These are phyloP conservation scores for Chionographis japonica DNA, from an alignment of 106 monocot species.

Conservation along the genomic window DNA sequence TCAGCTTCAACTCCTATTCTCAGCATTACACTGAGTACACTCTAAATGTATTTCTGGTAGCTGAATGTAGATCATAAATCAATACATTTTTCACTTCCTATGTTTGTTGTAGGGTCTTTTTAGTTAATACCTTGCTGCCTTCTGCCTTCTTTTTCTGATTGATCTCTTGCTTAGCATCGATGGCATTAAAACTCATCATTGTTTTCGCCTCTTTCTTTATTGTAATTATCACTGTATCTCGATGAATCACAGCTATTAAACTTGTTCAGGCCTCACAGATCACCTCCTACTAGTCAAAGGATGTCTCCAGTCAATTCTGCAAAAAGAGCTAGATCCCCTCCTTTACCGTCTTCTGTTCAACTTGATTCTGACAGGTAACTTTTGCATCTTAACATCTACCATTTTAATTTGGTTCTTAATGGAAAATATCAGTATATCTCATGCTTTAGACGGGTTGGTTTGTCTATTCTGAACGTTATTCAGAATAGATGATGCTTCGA, in stretches of 20 bases:
- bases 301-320: slow-evolving; percentile 17
- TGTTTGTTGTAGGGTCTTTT: background rate
- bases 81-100: background rate
- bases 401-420: background rate
- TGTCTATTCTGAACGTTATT: background rate
- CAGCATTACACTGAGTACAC: background rate
- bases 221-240: background rate
- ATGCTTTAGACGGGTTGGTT: background rate
- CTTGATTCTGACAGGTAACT: slow-evolving; percentile 54
- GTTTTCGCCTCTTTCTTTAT: background rate
- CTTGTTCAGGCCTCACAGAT: slow-evolving; percentile 22
- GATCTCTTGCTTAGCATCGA: no score
- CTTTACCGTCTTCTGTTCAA: slow-evolving; percentile 14
- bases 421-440: background rate
- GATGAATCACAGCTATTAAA: background rate
- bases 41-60: background rate
- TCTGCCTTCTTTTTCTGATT: no score
- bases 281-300: slow-evolving; percentile 14
- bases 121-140: no score
- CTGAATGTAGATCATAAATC: background rate
- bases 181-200: background rate
- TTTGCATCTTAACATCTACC: background rate
- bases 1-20: background rate
- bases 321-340: slow-evolving; percentile 60
- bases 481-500: slow-evolving; percentile 16